Evolutionary conservation across 768 basidiomycete genomes (phyloP).

Genomic region (Trametes gibbosa): DNA sequence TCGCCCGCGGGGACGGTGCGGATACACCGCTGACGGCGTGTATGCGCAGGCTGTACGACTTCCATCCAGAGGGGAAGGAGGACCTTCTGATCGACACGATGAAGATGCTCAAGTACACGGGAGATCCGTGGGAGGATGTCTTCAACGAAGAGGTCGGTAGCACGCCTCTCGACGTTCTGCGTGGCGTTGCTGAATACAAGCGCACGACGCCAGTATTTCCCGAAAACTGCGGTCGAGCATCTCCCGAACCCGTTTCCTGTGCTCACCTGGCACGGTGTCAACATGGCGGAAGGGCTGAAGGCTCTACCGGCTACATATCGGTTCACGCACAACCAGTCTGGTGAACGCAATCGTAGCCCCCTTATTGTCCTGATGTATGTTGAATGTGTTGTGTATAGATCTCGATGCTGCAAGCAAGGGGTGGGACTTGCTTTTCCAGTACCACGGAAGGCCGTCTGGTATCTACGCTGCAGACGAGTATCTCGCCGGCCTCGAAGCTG

Average conservation of each 20-base stretch:
- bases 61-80: conserved; percentile 48
- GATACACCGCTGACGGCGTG: background rate
- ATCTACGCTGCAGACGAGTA: conserved; percentile 59
- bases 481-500: conserved; percentile 53
- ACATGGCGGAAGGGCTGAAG: conserved; percentile 57
- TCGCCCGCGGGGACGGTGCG: no score
- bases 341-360: conserved; percentile 27
- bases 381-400: conserved; percentile 30
- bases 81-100: conserved; percentile 51
- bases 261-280: conserved; percentile 54
- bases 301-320: conserved; percentile 52
- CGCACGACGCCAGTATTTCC: conserved; percentile 40
- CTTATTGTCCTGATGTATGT: background rate
- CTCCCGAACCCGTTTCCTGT: conserved; percentile 46
- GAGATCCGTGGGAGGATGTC: conserved; percentile 55
- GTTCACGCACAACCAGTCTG: conserved; percentile 56
- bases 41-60: conserved; percentile 50
- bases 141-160: conserved; percentile 40
- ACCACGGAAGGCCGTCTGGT: conserved; percentile 55
- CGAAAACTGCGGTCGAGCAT: conserved; percentile 39
- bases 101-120: conserved; percentile 48
- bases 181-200: background rate
- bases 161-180: no score
- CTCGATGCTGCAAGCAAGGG: conserved; percentile 47
- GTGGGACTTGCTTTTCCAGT: conserved; percentile 57